Evolutionary conservation across 148 eudicot genomes (phyloP), one percentile per base, ranked within the genome.

Genomic region (Dysphania ambrosioides): DNA sequence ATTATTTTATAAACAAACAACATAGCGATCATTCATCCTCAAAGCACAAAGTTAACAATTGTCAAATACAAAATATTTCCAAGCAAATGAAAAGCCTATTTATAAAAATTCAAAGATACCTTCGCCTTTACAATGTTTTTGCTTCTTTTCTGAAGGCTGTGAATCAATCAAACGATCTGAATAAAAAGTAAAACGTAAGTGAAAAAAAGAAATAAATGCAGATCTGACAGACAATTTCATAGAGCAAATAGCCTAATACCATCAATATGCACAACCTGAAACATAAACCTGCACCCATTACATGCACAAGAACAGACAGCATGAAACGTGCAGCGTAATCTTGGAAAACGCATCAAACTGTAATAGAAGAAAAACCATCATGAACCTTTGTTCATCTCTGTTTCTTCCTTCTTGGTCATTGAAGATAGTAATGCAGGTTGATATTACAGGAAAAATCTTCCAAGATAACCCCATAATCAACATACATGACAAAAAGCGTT

Each of bases 71-170:
- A 12, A 30, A 63, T 31, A 18, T 30, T 29, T 9, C 62, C 53
- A 60, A 60, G 10, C 64, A 53, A 27, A 26, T 4, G 12, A 26
- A 30, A 9, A 23, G 15, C 27, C 15, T 21, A 9, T 10, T 4
- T 59, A 12, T 16, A 58, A 19, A n/a, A 74, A 69, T 30, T 70
- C 36, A 26, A 36, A 23, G 0, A 42, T 35, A 83, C 82, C 83
- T 76, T 79, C 85, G 65, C 76, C 79, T 78, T 79, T 80, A 53
- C 24, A 74, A 60, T 47, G 72, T 61, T 83, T 85, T 19, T 59
- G 74, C 78, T 69, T 82, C 82, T 72, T 85, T 51, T 77, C 78
- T 70, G 77, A 81, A 31, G 71, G 75, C 4, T 68, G 51, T 47
- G 87, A 70, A 57, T 62, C 66, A 42, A 56, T 80, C 16, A 82